Conservation (phyloP, 176 grass and related monocot genomes). For the Echinochloa phyllopogon region DNA sequence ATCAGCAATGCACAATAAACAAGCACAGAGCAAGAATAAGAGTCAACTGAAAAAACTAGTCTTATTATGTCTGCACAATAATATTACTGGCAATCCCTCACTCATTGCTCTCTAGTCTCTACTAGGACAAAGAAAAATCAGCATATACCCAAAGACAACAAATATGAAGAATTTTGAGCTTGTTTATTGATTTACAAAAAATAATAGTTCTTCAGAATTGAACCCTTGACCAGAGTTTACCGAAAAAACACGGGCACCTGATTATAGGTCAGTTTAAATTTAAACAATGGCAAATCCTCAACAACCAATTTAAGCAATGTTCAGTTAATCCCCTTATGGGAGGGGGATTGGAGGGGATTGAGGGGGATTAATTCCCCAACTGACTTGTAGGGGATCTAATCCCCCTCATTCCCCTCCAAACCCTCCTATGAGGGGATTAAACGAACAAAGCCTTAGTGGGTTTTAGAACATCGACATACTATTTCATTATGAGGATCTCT, state of each 20-base stretch:
- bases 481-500: neutral
- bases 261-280: neutral
- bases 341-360: too few species aligned
- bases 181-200: constrained; percentile 2
- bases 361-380: too few species aligned
- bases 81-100: neutral
- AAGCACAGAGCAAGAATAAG: neutral
- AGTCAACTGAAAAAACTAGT: neutral
- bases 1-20: constrained; percentile 20
- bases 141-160: neutral
- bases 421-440: too few species aligned
- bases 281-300: neutral
- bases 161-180: constrained; percentile 20
- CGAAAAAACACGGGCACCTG: neutral
- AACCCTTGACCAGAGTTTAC: neutral
- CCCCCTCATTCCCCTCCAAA: too few species aligned
- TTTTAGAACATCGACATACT: neutral
- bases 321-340: too few species aligned
- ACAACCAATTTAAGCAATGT: neutral
- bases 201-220: neutral
- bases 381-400: too few species aligned
- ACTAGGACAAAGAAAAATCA: neutral
- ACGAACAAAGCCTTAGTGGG: too few species aligned
- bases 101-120: neutral
- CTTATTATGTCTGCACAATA: constrained; percentile 15